phyloP scores from a whole-genome alignment of 306 rosid species.

The Potentilla sterilis region DNA sequence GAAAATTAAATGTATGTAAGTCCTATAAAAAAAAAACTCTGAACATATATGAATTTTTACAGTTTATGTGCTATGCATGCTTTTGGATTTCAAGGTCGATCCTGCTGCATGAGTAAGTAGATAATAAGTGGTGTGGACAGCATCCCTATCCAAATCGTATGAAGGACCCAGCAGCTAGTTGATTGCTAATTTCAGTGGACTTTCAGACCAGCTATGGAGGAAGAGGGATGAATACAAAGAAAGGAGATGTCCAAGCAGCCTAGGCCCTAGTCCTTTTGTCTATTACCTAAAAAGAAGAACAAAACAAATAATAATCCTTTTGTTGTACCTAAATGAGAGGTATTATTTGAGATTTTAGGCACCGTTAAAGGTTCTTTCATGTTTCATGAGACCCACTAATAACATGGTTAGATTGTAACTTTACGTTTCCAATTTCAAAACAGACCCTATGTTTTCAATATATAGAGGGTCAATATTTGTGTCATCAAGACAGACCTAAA shows the following conservation, averaged over 20 bases:
- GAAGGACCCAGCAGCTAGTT: not conserved
- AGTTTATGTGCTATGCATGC: not conserved
- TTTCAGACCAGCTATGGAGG: not conserved
- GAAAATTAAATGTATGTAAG: too few relatives aligned
- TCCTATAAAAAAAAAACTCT: too few relatives aligned
- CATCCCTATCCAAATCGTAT: not conserved
- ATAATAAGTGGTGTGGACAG: not conserved
- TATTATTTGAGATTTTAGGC: not conserved
- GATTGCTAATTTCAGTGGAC: not conserved
- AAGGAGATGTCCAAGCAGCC: not conserved
- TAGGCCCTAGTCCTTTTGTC: not conserved
- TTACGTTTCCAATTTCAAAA: too few relatives aligned
- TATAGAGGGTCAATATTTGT: too few relatives aligned
- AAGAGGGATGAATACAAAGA: not conserved
- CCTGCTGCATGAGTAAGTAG: not conserved
- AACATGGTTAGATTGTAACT: not conserved
- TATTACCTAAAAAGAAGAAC: not conserved
- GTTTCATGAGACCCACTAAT: too few relatives aligned
- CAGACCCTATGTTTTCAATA: too few relatives aligned
- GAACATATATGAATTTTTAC: too few relatives aligned
- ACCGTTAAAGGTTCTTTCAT: not conserved
- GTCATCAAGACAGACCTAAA: too few relatives aligned
- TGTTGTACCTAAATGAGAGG: not conserved
- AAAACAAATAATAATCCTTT: not conserved
- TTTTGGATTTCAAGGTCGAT: not conserved